phyloP scores from a whole-genome alignment of 1,284 basidiomycete species.

The Malassezia yamatoensis region DNA sequence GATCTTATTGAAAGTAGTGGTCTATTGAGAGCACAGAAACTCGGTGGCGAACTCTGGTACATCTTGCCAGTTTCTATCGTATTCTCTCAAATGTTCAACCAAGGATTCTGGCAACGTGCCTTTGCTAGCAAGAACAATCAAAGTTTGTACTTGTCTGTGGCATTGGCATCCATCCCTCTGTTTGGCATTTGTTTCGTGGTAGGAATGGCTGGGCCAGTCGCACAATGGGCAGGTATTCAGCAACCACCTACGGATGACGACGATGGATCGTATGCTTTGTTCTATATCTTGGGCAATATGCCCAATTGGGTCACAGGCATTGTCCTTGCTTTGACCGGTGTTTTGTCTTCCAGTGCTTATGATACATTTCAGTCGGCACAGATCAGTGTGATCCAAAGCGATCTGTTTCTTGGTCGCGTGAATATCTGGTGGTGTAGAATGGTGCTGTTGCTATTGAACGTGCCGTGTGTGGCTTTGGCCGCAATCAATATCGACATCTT shows the following conservation, averaged over 20 bases:
- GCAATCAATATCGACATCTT: slow-evolving; percentile 46
- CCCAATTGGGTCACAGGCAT: slow-evolving; percentile 46
- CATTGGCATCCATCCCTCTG: slow-evolving; percentile 36
- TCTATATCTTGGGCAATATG: slow-evolving; percentile 38
- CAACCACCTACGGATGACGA: slow-evolving; percentile 16
- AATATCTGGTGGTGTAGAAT: slow-evolving; percentile 47
- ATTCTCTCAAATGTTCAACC: slow-evolving; percentile 48
- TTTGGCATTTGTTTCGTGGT: slow-evolving; percentile 46
- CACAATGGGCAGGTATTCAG: slow-evolving; percentile 40
- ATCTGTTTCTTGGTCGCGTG: slow-evolving; percentile 44
- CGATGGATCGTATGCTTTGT: slow-evolving; percentile 42
- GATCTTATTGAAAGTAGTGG: slow-evolving; percentile 29
- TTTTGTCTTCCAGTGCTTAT: slow-evolving; percentile 46
- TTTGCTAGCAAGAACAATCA: slow-evolving; percentile 44
- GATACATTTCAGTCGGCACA: slow-evolving; percentile 48
- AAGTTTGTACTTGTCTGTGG: slow-evolving; percentile 38
- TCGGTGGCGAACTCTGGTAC: slow-evolving; percentile 48
- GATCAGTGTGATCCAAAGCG: slow-evolving; percentile 47
- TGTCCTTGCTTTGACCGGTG: slow-evolving; percentile 40
- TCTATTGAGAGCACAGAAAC: slow-evolving; percentile 29
- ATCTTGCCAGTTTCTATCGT: slow-evolving; percentile 42
- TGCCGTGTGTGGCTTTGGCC: slow-evolving; percentile 42
- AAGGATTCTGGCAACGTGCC: slow-evolving; percentile 48
- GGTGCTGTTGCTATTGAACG: slow-evolving; percentile 37
- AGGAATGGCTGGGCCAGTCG: slow-evolving; percentile 43